These are phyloP conservation scores for Entomortierella chlamydospora DNA, from an alignment of 192 early-diverging fungal species.

Conservation along the genomic window DNA sequence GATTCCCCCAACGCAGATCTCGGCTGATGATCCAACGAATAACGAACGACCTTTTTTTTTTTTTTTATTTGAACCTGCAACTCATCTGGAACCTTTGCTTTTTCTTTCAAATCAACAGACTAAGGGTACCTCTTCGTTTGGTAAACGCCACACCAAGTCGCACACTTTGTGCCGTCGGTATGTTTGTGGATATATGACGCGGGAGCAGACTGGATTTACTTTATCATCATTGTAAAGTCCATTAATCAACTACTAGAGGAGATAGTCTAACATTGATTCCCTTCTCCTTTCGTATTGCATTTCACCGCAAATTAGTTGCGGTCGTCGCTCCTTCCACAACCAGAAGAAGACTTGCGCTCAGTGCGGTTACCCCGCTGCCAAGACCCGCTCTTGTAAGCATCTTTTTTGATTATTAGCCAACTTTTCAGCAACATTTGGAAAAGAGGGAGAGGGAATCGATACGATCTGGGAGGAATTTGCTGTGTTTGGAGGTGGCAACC, in stretches of 20 bases:
- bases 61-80: background rate
- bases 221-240: background rate
- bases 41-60: background rate
- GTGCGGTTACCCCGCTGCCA: conserved; percentile 98
- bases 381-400: conserved; percentile 91
- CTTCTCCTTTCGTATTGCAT: background rate
- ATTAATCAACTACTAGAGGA: background rate
- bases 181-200: conserved; percentile 5
- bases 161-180: conserved; percentile 96
- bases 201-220: background rate
- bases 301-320: conserved; percentile 66
- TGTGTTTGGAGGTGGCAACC: background rate
- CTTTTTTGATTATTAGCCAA: background rate
- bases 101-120: conserved; percentile 65
- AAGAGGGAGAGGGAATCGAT: background rate
- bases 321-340: conserved; percentile 97
- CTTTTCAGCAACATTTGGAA: background rate
- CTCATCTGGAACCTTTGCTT: background rate
- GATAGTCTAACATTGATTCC: background rate
- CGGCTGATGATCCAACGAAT: background rate
- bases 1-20: background rate
- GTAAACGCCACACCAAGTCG: conserved; percentile 99
- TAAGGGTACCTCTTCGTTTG: conserved; percentile 98
- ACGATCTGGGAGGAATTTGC: background rate
- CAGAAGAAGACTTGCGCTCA: conserved; percentile 99